Evolutionary conservation across 805 yeast species (phyloP), one percentile per base, ranked within the genome.

Genomic region (Hanseniaspora osmophila): DNA sequence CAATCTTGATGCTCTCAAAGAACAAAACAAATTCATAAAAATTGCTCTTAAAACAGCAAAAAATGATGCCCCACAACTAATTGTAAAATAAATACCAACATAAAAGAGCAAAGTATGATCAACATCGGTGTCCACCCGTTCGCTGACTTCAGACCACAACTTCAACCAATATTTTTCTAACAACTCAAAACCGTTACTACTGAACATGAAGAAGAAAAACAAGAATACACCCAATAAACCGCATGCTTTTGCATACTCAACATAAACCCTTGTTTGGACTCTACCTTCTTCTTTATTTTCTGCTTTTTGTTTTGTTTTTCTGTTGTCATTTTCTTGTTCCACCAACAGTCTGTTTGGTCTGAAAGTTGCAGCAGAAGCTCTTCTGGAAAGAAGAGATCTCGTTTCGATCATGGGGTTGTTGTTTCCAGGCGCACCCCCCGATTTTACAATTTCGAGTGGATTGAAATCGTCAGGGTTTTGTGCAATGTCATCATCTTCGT

Each of bases 301-400:
- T 12, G 61, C 67, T 37, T 69, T 67, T 56, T 70, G 75, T 13
- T 72, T 69, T 2, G 77, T 70, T 43, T 56, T 61, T 42, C 58
- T 63, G 10, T 52, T 44, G 27, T 59, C 59, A 11, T 53, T 51
- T 13, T 53, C 59, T 30, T 54, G 49, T 11, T 52, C 46, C 37
- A 59, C 59, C 11, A 61, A 46, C 7, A 65, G 57, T 30, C 67
- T 62, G 22, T 57, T 52, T 51, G 71, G 68, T 35, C 64, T 68
- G 55, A 79, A 74, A 3, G 85, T 71, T 3, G 82, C 84, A 33
- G 75, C 54, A 50, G 84, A 76, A 0, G 88, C 85, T 48, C 79
- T 70, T 51, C 84, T 70, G 13, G 60, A 55, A 37, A 50, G 48
- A 32, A 45, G 17, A 10, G 47, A 45, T 17, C 38, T 45, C 12